Evolutionary conservation across 345 rosid genomes (phyloP), one percentile per base, ranked within the genome.

Genomic region (Cardamine occulta): DNA sequence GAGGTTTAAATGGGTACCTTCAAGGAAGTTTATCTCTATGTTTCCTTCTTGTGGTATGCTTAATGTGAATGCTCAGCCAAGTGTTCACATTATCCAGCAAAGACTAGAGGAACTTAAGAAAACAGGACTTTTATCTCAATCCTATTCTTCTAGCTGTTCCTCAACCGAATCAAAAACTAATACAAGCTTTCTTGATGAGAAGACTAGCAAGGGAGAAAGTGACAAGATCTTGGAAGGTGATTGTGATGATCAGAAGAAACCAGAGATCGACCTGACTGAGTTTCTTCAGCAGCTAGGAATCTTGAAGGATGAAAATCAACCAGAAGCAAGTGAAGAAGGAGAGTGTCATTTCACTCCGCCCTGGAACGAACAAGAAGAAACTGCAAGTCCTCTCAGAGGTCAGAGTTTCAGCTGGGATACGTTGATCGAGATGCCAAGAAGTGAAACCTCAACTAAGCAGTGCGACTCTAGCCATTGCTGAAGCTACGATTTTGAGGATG

Each of bases 241-340:
- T 45, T 79, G 45, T 44, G 40, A 58, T 34, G 52, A 47, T 3
- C 81, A 77, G 77, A 90, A 84, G 84, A 89, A 86, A 82, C 92
- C 90, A 9, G 96, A 92, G 89, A 87, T 95, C 70, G 97, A 92
- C 81, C 84, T 95, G 14, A 89, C 85, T 28, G 99, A 92, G 93
- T 92, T 90, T 62, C 96, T 95, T 66, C 89, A 92, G 80, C 99
- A 95, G 69, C 53, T 92, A 29, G 99, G 97, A 39, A 87, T 95
- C 40, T 70, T 87, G 57, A 89, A 88, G 66, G 85, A 73, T 7
- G 84, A 84, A 19, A 73, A 34, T 31, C 85, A 59, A 19, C 65
- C 70, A 9, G 82, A 74, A 48, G 84, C 66, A 35, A 66, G 76
- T 34, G 78, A 76, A 26, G 77, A 47, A 26, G 69, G 72, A 11